Evolutionary conservation across 1,139 yeast species (phyloP).

Genomic region (Suhomyces chickasaworum): DNA sequence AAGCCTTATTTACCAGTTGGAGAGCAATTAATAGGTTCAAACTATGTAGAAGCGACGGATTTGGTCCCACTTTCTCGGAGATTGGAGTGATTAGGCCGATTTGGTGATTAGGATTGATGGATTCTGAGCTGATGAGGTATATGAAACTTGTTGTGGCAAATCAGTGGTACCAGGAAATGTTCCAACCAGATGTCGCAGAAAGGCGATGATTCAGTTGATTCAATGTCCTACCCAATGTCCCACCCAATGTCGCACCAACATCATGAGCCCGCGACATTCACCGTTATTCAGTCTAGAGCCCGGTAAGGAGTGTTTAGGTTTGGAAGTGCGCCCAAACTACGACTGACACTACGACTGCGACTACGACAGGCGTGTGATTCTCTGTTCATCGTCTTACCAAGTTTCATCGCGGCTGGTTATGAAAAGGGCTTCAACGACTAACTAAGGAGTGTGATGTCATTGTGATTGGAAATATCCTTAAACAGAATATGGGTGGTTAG

Average conservation of each 20-base stretch:
- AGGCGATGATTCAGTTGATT: background rate
- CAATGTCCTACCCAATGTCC: background rate
- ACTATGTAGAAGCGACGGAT: background rate
- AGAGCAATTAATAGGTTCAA: background rate
- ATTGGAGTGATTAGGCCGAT: background rate
- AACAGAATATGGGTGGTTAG: background rate
- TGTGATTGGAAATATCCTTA: background rate
- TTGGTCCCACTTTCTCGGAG: background rate
- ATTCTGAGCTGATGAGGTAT: background rate
- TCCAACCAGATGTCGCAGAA: background rate
- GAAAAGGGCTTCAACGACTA: background rate
- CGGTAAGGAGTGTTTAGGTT: background rate
- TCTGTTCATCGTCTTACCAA: background rate
- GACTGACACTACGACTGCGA: no score
- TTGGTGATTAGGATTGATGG: background rate
- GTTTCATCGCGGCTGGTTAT: background rate
- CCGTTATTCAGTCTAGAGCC: background rate
- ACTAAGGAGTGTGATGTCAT: background rate
- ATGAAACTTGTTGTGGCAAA: background rate
- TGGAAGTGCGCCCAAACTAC: background rate
- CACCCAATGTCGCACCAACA: background rate
- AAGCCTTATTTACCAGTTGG: background rate
- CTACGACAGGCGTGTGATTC: background rate
- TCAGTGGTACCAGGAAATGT: background rate
- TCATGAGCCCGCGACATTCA: background rate